Evolutionary conservation across 495 filamentous ascomycete genomes (phyloP), one percentile per base, ranked within the genome.

Genomic region (Tricharina praecox): DNA sequence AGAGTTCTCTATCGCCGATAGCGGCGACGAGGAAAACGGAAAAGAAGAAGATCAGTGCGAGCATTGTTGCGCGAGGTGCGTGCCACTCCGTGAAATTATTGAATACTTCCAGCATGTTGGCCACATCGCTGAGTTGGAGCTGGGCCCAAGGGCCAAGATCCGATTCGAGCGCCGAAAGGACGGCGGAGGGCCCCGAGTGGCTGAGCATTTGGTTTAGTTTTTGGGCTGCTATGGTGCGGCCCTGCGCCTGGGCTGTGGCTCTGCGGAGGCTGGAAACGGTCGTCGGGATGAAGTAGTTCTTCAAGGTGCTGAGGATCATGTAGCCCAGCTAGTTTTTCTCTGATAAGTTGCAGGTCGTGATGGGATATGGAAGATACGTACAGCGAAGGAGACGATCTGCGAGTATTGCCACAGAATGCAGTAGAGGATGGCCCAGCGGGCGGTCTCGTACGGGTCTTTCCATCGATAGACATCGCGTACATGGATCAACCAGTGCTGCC

Each of bases 11-110:
- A 16, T 64, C 60, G 1, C 57, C 43, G 15, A 64, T 44, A 1
- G 63, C 24, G 15, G 53, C 53, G 13, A 66, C 21, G 10, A 68
- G 28, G 24, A 68, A 55, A 35, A 53, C 55, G 9, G 54, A 47
- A 11, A 40, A 38, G 19, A 69, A 53, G 28, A 69, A 54, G 15
- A 45, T 37, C 7, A 70, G 58, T 1, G 63, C 59, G n/a, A 50
- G 45, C 1, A 58, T 42, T 1, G 69, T 70, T 3, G 59, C 58
- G 13, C 32, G 44, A 1, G 68, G 67, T 23, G 42, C 43, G 20
- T 56, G 58, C 65, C 68, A 72, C 44, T 66, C 58, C 40, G 68
- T 67, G 49, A 70, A 70, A 62, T 69, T 69, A 24, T 50, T 48
- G 13, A 65, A 44, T 3, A 63, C 58, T 50, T 70, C 69, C 11